Percentiles rank a stretch among this genome's conserved stretches.
Evolutionary conservation across 2,329 filamentous ascomycete species (phyloP).

Genomic region (Ophiocordyceps sinensis): DNA sequence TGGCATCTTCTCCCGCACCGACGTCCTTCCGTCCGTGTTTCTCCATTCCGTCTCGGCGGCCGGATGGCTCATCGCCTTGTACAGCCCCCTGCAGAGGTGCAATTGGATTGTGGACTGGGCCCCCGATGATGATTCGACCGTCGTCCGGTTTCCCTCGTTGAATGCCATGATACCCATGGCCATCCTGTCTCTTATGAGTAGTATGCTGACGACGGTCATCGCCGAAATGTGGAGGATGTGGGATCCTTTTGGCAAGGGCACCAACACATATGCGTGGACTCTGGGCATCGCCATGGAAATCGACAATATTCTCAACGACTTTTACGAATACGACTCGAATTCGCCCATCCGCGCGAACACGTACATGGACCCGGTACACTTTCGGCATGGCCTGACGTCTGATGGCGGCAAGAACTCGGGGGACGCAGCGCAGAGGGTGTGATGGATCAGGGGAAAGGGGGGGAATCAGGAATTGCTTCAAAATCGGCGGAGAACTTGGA

Average conservation of each 20-base stretch:
- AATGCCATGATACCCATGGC: slow-evolving; percentile 1
- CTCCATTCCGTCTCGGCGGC: slow-evolving; percentile 6
- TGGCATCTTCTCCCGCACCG: slow-evolving; percentile 5
- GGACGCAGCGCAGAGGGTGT: background rate
- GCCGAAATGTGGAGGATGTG: slow-evolving; percentile 11
- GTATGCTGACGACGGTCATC: slow-evolving; percentile 7
- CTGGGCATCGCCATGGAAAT: slow-evolving; percentile 14
- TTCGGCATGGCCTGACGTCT: background rate
- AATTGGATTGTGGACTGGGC: slow-evolving; percentile 5
- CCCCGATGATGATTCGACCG: background rate
- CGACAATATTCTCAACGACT: slow-evolving; percentile 13
- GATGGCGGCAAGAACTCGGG: background rate
- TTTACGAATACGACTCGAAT: slow-evolving; percentile 8
- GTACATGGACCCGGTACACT: slow-evolving; percentile 4
- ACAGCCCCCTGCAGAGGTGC: slow-evolving; percentile 7
- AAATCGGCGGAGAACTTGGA: too few relatives aligned
- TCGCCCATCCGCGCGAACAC: slow-evolving; percentile 4
- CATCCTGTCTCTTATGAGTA: slow-evolving; percentile 2
- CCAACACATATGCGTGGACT: slow-evolving; percentile 12
- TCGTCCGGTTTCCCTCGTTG: background rate
- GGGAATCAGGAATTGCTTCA: too few relatives aligned
- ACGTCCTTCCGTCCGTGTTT: slow-evolving; percentile 7
- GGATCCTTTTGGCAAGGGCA: slow-evolving; percentile 9
- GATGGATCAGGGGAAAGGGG: background rate
- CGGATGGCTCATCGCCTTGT: slow-evolving; percentile 4